phyloP scores from a whole-genome alignment of 805 yeast genomes.

The Candida morakotiae region DNA sequence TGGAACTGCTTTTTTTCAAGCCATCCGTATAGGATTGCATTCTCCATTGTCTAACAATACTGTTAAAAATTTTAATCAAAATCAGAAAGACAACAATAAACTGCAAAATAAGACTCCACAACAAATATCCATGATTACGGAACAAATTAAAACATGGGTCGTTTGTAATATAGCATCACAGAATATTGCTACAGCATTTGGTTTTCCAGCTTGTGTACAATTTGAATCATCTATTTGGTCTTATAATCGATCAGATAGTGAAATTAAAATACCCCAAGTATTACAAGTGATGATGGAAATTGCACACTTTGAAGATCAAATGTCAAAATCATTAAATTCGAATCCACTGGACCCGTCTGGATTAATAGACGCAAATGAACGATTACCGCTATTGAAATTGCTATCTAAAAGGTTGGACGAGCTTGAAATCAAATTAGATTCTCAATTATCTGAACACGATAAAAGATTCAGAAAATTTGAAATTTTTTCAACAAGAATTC shows the following conservation, averaged over 20 bases:
- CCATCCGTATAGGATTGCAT: constrained; percentile 87
- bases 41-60: constrained; percentile 37
- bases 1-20: constrained; percentile 90
- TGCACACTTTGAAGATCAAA: constrained; percentile 82
- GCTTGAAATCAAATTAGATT: constrained; percentile 53
- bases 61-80: constrained; percentile 36
- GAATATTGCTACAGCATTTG: constrained; percentile 85
- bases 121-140: constrained; percentile 50
- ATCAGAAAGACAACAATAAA: constrained; percentile 16
- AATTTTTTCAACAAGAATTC: constrained; percentile 72
- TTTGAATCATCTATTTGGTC: constrained; percentile 68
- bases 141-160: constrained; percentile 90
- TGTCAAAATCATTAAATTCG: constrained; percentile 70
- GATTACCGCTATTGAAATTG: constrained; percentile 69
- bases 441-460: constrained; percentile 31
- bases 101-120: constrained; percentile 35
- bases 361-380: constrained; percentile 61
- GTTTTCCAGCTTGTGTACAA: constrained; percentile 89
- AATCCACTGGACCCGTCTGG: constrained; percentile 67
- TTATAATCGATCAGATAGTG: constrained; percentile 47
- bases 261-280: constrained; percentile 47
- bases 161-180: constrained; percentile 88
- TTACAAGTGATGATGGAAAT: constrained; percentile 77
- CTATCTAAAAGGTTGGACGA: constrained; percentile 72
- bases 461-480: constrained; percentile 72